Evolutionary conservation across 2,329 filamentous ascomycete genomes (phyloP).

Genomic region (Xylaria sp.): DNA sequence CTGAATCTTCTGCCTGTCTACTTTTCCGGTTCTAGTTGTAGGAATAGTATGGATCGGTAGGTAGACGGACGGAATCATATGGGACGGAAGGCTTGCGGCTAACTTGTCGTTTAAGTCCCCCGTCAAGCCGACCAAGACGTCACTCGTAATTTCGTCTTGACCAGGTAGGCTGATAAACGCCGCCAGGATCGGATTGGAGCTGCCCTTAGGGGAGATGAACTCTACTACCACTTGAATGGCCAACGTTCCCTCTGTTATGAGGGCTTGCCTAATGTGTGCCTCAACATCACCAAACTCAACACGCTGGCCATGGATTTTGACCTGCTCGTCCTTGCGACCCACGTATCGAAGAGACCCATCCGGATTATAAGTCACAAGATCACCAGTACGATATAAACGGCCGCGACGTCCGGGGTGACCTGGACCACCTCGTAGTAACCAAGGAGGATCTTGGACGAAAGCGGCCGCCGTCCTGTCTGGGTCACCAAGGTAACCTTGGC

Average conservation of each 20-base stretch:
- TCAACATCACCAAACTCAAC: not conserved
- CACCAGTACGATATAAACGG: not conserved
- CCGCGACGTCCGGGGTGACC: not conserved
- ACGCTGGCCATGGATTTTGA: not conserved
- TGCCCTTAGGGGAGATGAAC: not conserved
- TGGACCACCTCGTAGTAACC: not conserved
- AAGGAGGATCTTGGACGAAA: not conserved
- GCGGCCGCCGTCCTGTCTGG: not conserved
- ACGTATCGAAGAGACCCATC: not conserved
- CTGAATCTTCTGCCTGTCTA: not conserved
- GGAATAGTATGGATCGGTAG: not conserved
- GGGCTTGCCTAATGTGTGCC: not conserved
- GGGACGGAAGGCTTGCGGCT: not conserved
- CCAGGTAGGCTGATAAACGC: not conserved
- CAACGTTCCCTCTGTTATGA: not conserved
- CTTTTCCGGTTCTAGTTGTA: not conserved
- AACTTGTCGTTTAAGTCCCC: not conserved
- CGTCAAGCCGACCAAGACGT: not conserved
- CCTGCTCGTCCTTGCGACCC: not conserved
- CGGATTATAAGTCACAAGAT: not conserved
- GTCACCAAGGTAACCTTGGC: not conserved
- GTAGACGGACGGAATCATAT: not conserved
- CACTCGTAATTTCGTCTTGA: not conserved
- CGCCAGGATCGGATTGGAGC: not conserved
- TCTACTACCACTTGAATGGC: not conserved